Conservation (phyloP, 2,329 filamentous ascomycete species). For the Thelonectria olida region DNA sequence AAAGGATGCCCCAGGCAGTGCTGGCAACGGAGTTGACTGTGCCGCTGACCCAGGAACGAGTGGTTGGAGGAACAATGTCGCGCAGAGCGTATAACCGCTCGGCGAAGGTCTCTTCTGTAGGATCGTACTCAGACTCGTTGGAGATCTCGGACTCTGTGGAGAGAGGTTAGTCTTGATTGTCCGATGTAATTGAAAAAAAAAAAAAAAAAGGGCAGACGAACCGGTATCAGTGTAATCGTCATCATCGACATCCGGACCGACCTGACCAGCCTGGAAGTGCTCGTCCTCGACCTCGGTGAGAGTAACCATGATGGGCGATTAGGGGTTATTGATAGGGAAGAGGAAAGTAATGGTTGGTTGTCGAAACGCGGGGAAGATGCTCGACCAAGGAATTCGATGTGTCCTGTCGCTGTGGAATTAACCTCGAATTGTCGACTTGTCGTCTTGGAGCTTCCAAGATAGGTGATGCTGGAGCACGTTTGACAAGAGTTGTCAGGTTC, state of each 20-base stretch:
- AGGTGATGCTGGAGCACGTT: neutral
- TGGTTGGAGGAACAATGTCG: conserved; percentile 79
- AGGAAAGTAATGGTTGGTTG: conserved; percentile 18
- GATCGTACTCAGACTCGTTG: conserved; percentile 77
- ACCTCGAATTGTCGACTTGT: conserved; percentile 15
- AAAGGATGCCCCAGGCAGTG: conserved; percentile 63
- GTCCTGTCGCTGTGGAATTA: neutral
- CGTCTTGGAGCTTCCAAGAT: conserved; percentile 8
- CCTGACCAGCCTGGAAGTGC: conserved; percentile 81
- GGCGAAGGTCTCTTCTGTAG: conserved; percentile 64
- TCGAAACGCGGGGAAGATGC: neutral
- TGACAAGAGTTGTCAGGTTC: neutral
- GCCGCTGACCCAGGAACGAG: conserved; percentile 73
- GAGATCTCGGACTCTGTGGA: conserved; percentile 84
- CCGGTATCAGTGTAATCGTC: conserved; percentile 95
- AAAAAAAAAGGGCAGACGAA: conserved; percentile 54
- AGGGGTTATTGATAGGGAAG: conserved; percentile 1
- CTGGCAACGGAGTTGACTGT: conserved; percentile 64
- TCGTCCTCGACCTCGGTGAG: conserved; percentile 97
- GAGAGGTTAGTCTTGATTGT: conserved; percentile 11
- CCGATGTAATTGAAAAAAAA: conserved; percentile 7
- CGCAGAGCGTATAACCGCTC: conserved; percentile 78
- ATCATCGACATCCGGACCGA: conserved; percentile 81
- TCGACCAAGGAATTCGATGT: conserved; percentile 2
- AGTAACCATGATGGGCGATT: conserved; percentile 80